Base-by-base conservation (phyloP, 441 rosid genomes). In the Bocquillonia castaneifolia region DNA sequence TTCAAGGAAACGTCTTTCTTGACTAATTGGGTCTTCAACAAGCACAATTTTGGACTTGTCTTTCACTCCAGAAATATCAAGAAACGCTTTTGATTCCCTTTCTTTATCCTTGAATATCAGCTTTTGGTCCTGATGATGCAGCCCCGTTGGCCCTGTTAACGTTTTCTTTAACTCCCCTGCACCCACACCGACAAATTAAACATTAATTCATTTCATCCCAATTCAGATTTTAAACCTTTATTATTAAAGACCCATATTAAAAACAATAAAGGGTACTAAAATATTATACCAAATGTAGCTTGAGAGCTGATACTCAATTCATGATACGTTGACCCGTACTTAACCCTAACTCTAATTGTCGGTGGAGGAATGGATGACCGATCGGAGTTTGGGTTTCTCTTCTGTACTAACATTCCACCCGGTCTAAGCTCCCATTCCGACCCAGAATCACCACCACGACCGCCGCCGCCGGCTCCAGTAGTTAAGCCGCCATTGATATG, bases 341-440 rank as follows among this genome's bases (percentile, higher is more conserved):
- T 94, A 77, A 92, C 91, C 83, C 90, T 82, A 64, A 92, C 96
- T 78, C 98, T 82, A 64, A 94, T 84, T 74, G 89, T 83, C 78
- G 97, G 94, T 39, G 93, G 90, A 15, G 96, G 92, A 59, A 79
- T 73, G 57, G 92, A 72, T 73, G 32, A 39, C 69, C 83, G 85
- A 76, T 87, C 96, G 63, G 88, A 85, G 52, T 87, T 93, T 63
- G 87, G 87, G 77, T 68, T 84, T 3, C 97, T 81, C 72, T 88
- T 93, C 83, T 93, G 99, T 14, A 93, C 99, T 72, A 93, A 74
- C 99, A 93, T 91, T 39, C 99, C 99, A 6, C 99, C 97, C 9
- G 99, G 99, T 72, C 99, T 81, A 66, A 90, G 73, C 83, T 93
- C 99, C 97, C 93, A 93, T 20, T 88, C 96, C 26, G 84, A 74